Evolutionary conservation across 192 early-diverging fungal species (phyloP).

Genomic region (Coemansia brasiliensis): DNA sequence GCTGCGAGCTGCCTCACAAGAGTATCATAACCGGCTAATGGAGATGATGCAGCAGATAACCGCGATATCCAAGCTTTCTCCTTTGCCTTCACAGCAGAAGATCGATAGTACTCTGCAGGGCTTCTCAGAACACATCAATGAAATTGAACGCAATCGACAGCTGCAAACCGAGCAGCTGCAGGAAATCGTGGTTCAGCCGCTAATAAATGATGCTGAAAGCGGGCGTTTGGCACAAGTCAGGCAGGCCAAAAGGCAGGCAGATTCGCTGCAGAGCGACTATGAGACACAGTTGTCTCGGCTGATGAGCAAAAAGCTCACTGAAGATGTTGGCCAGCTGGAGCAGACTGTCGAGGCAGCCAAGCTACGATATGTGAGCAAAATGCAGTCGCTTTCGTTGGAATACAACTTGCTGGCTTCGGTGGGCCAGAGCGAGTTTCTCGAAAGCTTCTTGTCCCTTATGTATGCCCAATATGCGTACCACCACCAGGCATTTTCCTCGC

Average conservation of each 20-base stretch:
- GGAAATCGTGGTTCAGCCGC: conserved; percentile 68
- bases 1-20: conserved; percentile 21
- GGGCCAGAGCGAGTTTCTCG: conserved; percentile 69
- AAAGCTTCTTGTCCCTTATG: conserved; percentile 63
- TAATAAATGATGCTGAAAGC: conserved; percentile 63
- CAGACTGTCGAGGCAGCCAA: conserved; percentile 62
- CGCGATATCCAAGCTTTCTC: conserved; percentile 23
- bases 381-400: conserved; percentile 64
- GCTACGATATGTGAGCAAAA: conserved; percentile 63
- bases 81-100: conserved; percentile 8
- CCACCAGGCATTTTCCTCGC: conserved; percentile 78
- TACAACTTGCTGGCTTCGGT: conserved; percentile 73
- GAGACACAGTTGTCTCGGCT: conserved; percentile 36
- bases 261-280: conserved; percentile 41
- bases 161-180: conserved; percentile 61
- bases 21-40: conserved; percentile 16
- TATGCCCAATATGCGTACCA: conserved; percentile 81
- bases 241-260: conserved; percentile 12
- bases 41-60: conserved; percentile 22
- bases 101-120: conserved; percentile 20
- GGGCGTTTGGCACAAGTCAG: conserved; percentile 52
- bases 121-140: conserved; percentile 18
- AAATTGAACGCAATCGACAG: conserved; percentile 45
- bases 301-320: conserved; percentile 26
- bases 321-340: conserved; percentile 34